Evolutionary conservation across 306 rosid genomes (phyloP).

Genomic region (Quercus cerris): DNA sequence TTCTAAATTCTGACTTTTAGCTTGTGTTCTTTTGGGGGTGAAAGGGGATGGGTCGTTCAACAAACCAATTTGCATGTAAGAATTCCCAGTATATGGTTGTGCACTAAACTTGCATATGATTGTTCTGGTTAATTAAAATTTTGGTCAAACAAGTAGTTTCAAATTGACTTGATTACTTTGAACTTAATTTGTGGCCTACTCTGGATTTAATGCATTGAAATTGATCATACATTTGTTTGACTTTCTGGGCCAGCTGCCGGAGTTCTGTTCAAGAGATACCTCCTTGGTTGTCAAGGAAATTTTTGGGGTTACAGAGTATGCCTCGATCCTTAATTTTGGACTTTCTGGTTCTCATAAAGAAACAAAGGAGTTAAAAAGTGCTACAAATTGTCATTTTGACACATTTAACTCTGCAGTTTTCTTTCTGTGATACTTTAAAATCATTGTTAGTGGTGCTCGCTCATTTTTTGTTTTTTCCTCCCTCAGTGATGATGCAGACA

Average conservation of each 20-base stretch:
- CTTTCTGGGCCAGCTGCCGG: conserved; percentile 61
- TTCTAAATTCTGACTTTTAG: neutral
- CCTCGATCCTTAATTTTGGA: conserved; percentile 23
- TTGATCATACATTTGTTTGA: conserved; percentile 19
- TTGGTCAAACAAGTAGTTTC: neutral
- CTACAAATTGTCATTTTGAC: too few relatives aligned
- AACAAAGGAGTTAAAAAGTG: neutral
- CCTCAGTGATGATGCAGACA: conserved; percentile 80
- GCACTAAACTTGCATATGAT: too few relatives aligned
- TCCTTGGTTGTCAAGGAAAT: conserved; percentile 86
- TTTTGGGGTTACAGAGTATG: conserved; percentile 94
- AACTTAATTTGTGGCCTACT: neutral
- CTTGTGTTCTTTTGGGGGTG: neutral
- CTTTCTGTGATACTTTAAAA: neutral
- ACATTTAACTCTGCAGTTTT: too few relatives aligned
- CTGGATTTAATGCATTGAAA: conserved; percentile 11
- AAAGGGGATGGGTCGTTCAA: too few relatives aligned
- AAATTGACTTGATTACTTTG: neutral
- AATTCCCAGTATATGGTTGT: too few relatives aligned
- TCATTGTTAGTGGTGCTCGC: conserved; percentile 3
- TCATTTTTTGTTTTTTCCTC: conserved; percentile 5
- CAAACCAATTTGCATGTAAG: too few relatives aligned
- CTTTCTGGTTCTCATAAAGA: neutral
- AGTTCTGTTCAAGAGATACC: conserved; percentile 82
- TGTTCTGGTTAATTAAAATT: neutral